Evolutionary conservation across 768 basidiomycete species (phyloP).

Genomic region (Scleroderma bovista): DNA sequence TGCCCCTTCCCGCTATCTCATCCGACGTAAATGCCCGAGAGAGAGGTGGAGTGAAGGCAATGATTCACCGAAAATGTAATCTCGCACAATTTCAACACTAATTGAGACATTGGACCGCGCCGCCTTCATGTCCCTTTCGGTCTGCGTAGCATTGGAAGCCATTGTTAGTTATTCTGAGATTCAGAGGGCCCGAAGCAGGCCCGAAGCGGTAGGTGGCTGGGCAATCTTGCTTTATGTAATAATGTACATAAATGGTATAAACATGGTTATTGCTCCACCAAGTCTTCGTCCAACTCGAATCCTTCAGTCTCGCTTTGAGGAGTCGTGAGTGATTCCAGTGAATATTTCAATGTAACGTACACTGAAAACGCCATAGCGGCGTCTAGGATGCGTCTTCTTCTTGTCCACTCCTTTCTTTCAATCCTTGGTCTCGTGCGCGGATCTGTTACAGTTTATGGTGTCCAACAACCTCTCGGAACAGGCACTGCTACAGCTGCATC

Average conservation of each 20-base stretch:
- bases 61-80: slow-evolving; percentile 51
- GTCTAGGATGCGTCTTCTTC: slow-evolving; percentile 15
- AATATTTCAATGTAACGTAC: not conserved
- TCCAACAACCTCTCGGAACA: slow-evolving; percentile 17
- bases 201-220: no score
- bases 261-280: not conserved
- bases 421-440: slow-evolving; percentile 7
- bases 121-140: slow-evolving; percentile 44
- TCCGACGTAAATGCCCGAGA: not conserved
- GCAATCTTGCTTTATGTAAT: not conserved
- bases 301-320: slow-evolving; percentile 6
- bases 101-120: slow-evolving; percentile 44
- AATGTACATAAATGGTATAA: slow-evolving; percentile 4
- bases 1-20: slow-evolving; percentile 40
- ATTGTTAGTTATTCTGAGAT: not conserved
- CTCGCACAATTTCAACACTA: slow-evolving; percentile 36
- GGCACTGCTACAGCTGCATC: slow-evolving; percentile 29
- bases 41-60: not conserved
- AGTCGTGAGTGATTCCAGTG: slow-evolving; percentile 7
- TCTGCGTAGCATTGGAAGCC: slow-evolving; percentile 35
- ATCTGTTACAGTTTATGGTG: slow-evolving; percentile 16
- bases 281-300: not conserved
- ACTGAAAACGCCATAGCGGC: slow-evolving; percentile 1
- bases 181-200: no score
- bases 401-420: slow-evolving; percentile 21